Evolutionary conservation across 352 stramenopile genomes (phyloP), one percentile per base, ranked within the genome.

Genomic region (Vaucheria bursata): DNA sequence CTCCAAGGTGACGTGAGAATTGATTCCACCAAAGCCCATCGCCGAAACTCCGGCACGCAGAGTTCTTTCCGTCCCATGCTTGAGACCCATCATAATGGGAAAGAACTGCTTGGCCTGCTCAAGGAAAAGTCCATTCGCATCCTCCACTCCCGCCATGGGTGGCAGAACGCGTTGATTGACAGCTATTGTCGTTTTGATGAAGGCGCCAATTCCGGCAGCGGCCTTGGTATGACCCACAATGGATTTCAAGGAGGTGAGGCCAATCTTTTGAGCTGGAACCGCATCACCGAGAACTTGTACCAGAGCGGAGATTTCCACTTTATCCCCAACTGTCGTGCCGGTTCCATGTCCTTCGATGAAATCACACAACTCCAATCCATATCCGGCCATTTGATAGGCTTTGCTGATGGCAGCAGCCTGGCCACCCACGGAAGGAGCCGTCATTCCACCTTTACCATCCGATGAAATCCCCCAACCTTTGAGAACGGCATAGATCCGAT

Each of bases 311-410:
- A 82, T 74, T 73, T 88, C 85, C 1, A 88, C 85, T 2, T 83
- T 81, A 52, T 88, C 85, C n/a, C 85, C 85, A 12, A 88, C 73
- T 37, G 80, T 49, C 18, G 85, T 88, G 0, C 85, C 85, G 8
- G 85, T 88, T 33, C 85, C 85, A 45, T 88, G 85, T 38, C 75
- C 73, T 72, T 88, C 85, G 66, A 88, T 74, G 75, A 85, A 88
- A 38, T 52, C 83, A 18, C 87, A 66, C 64, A 18, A 25, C 45
- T 18, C 45, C 45, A 25, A 25, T 34, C 6, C 31, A 31, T 31
- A 31, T 7, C 53, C 6, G 31, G 8, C 53, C 2, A 7, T 31
- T 2, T 31, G 2, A 8, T 86, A 52, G 25, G 84, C 85, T n/a
- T 35, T 34, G 25, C 33, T 25, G 45, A 88, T 77, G 40, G 77